These are phyloP conservation scores for Aristolochia californica DNA, from an alignment of 164 flowering plant species.

Conservation along the genomic window DNA sequence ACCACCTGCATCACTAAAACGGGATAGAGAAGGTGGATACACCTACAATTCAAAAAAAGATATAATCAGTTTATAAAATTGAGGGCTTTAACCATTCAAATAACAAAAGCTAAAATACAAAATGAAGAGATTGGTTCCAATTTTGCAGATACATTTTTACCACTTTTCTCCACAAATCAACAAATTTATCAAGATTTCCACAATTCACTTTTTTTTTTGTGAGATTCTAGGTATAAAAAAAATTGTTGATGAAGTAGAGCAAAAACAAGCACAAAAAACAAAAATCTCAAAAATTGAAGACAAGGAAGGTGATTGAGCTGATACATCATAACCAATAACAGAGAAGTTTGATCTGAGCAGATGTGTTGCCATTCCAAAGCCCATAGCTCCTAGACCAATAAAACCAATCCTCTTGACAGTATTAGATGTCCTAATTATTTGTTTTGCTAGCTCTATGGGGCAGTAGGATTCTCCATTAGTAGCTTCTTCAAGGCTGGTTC, in stretches of 20 bases:
- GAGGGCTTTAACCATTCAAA: not conserved
- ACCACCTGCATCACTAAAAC: slow-evolving; percentile 78
- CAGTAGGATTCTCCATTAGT: slow-evolving; percentile 45
- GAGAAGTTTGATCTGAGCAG: slow-evolving; percentile 59
- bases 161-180: no score
- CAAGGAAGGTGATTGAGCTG: slow-evolving; percentile 4
- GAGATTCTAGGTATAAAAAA: not conserved
- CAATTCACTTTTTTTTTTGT: no score
- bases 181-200: no score
- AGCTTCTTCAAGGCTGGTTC: slow-evolving; percentile 53
- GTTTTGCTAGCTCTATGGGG: slow-evolving; percentile 52
- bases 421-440: slow-evolving; percentile 34
- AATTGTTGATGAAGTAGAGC: not conserved
- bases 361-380: slow-evolving; percentile 98
- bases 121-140: not conserved
- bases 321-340: slow-evolving; percentile 91
- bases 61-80: not conserved
- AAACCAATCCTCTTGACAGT: slow-evolving; percentile 68
- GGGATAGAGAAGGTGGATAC: slow-evolving; percentile 64
- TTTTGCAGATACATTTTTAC: no score
- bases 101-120: not conserved
- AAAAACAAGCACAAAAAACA: not conserved
- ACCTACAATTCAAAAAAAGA: slow-evolving; percentile 35
- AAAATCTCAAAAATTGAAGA: not conserved
- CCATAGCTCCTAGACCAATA: slow-evolving; percentile 99